Evolutionary conservation across 208 protist species (phyloP), one percentile per base, ranked within the genome.

Genomic region (Leishmania guyanensis): DNA sequence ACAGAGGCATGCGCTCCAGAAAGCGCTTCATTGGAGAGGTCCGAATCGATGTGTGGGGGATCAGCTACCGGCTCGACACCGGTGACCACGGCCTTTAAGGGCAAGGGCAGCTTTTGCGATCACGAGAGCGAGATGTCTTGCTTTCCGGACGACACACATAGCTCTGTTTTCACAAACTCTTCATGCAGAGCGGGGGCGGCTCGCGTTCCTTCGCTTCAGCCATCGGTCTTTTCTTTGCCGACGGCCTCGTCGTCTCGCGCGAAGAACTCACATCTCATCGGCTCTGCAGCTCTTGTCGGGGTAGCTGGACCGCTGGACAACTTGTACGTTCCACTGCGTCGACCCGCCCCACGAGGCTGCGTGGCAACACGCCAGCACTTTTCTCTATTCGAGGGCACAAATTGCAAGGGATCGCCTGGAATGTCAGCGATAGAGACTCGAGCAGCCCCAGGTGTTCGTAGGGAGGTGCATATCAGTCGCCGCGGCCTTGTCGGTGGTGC

Each of bases 301-400:
- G 66, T 73, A 39, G 64, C 74, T 8, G 82, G 70, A 0, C 79
- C 75, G 58, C 51, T 79, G 56, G 82, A 86, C 36, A 56, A 51
- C 5, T 53, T 79, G 10, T 86, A 86, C 75, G 50, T 82, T 36
- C 82, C 82, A 4, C 73, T 86, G 74, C 77, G 76, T 26, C 76
- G 78, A 10, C 85, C 82, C 8, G 70, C 78, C 8, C 75, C 82
- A 1, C 46, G 36, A 5, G 75, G 64, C 39, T 82, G 81, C 64
- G 82, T 56, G 56, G 85, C 85, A 0, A 84, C 66, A 14, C 78
- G 58, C 17, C 85, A 88, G 66, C 64, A 83, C 66, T 84, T 88
- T 74, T 77, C 20, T n/a, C 76, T 88, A 68, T 88, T 86, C 22
- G 66, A 80, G 14, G 29, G 71, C 22, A 36, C 69, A 26, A 22